Evolutionary conservation across 1,284 basidiomycete species (phyloP), one percentile per base, ranked within the genome.

Genomic region (Melampsora larici-populina): DNA sequence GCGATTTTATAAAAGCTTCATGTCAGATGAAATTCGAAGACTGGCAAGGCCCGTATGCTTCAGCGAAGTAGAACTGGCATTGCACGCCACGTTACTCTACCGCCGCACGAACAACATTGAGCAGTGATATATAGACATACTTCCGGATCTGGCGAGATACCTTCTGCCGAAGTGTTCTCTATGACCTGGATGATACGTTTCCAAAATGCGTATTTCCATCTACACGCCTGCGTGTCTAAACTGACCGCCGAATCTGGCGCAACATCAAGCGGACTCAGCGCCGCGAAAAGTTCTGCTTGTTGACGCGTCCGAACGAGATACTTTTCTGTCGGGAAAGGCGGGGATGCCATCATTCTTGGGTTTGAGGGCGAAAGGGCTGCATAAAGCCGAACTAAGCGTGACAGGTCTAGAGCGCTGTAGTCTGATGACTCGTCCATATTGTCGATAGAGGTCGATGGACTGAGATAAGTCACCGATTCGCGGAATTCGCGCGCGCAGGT

Each of bases 131-230:
- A 5, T 7, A 26, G 51, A 55, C 51, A 21, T 55, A 55, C 51
- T 55, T 55, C 51, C 51, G 24, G 15, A 15, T 26, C 51, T 26
- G 51, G 51, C 51, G 24, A 55, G 24, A 26, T 26, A 55, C 51
- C 51, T 55, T 55, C 18, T 0, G 17, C n/a, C n/a, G 24, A 40
- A 24, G 33, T 46, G 13, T 24, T 11, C 51, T 77, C 58, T 46
- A 77, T 77, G 9, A 29, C 13, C 13, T 36, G 8, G 33, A 77
- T 70, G 31, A 77, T 36, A 7, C 67, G 58, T 40, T 70, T 77
- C 75, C 75, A 77, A 26, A 77, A 77, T 26, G 36, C 4, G n/a
- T 48, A 21, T 65, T 77, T 70, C 75, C 75, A 77, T 3, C 9
- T 18, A 24, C 40, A 62, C 7, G 55, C 67, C 29, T 29, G 11